phyloP scores from a whole-genome alignment of 1,284 basidiomycete genomes.

The Boletus semigastroideus region DNA sequence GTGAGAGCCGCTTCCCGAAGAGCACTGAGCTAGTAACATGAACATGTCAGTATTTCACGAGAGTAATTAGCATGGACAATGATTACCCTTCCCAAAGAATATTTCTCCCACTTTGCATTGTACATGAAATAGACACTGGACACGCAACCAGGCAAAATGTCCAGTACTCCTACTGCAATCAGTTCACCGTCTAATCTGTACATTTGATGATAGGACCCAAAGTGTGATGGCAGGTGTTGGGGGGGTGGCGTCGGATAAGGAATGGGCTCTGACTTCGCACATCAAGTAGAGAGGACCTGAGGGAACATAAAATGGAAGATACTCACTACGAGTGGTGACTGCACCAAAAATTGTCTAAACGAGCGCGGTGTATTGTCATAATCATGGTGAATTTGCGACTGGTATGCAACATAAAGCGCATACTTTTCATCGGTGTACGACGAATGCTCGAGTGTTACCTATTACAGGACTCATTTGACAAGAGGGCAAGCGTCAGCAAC shows the following conservation, averaged over 20 bases:
- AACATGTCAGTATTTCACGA: slow-evolving; percentile 3
- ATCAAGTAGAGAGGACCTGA: slow-evolving; percentile 4
- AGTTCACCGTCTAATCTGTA: slow-evolving; percentile 82
- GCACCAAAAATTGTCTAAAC: slow-evolving; percentile 78
- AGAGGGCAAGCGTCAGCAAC: neutral
- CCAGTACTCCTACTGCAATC: slow-evolving; percentile 87
- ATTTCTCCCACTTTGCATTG: slow-evolving; percentile 72
- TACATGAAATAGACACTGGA: slow-evolving; percentile 98
- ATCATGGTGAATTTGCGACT: slow-evolving; percentile 76
- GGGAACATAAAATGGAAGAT: neutral
- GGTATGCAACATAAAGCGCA: slow-evolving; percentile 74
- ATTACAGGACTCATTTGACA: slow-evolving; percentile 1
- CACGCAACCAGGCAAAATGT: slow-evolving; percentile 87
- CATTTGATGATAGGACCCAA: slow-evolving; percentile 85
- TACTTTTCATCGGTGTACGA: slow-evolving; percentile 81
- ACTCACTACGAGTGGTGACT: slow-evolving; percentile 72
- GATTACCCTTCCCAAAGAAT: slow-evolving; percentile 80
- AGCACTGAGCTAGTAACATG: slow-evolving; percentile 67
- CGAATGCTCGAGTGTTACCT: slow-evolving; percentile 77
- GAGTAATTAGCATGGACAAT: neutral
- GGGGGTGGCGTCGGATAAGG: slow-evolving; percentile 52
- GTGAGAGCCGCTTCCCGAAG: slow-evolving; percentile 76
- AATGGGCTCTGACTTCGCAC: slow-evolving; percentile 51
- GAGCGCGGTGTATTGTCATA: slow-evolving; percentile 46
- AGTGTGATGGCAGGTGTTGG: slow-evolving; percentile 62